Evolutionary conservation across 2,329 filamentous ascomycete genomes (phyloP), one percentile per base, ranked within the genome.

Genomic region (Lachnellula subtilissima): DNA sequence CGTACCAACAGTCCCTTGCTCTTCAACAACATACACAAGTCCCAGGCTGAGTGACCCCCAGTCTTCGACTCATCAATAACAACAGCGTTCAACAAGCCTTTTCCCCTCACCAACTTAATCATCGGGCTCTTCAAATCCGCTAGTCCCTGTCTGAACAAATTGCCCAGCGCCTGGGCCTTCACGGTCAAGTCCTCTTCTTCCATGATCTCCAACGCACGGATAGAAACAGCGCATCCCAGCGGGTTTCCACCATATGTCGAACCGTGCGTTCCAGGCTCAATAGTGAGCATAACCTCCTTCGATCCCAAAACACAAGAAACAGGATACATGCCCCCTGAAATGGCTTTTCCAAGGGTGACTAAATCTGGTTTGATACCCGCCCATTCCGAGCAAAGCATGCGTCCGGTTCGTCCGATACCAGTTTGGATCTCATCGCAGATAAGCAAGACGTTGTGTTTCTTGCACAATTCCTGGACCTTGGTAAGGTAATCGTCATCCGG

Each of bases 401-500:
- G 89, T 52, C 94, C 94, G 17, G 94, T 99, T 61, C 94, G 87
- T 53, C 91, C 94, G 70, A 99, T 96, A 64, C 93, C 93, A 5
- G 94, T 99, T 76, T 99, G 94, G 68, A 99, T 97, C 80, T 99
- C 94, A 72, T 99, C 94, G 73, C 90, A 96, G 73, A 99, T 97
- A 70, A 99, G 78, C 48, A 99, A 84, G 40, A 96, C 91, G 62
- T 97, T 96, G 80, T 97, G 85, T 80, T 96, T 89, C 74, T 90
- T 91, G 79, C 94, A 99, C 23, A 97, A 85, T 23, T 82, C 88
- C 54, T 91, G 83, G 47, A 92, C 89, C 68, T 87, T 84, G 64
- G 78, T 74, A 36, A 99, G 83, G 75, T 99, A 99, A 74, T 87
- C 86, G 51, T 93, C 89, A 64, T 93, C 89, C 5, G 94, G 94